These are phyloP conservation scores for Taphrina sp. DNA, from an alignment of 1,139 yeast species.

Conservation along the genomic window DNA sequence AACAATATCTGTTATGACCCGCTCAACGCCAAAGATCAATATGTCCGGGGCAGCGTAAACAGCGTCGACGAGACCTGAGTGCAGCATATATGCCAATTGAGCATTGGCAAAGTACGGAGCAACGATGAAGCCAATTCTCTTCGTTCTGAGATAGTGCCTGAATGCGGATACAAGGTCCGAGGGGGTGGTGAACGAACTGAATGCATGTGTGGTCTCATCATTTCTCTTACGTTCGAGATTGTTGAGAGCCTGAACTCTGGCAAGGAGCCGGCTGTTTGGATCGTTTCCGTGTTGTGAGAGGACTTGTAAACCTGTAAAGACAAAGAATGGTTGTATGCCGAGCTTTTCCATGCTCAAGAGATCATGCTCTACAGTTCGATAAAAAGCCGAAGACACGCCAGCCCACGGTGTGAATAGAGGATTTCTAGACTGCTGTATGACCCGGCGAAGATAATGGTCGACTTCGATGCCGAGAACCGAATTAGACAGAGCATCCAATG, in stretches of 20 bases:
- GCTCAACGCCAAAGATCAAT: conserved; percentile 65
- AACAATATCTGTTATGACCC: conserved; percentile 50
- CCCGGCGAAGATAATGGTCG: conserved; percentile 63
- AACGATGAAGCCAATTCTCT: conserved; percentile 63
- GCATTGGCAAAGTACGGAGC: conserved; percentile 83
- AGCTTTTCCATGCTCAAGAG: conserved; percentile 59
- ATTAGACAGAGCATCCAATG: conserved; percentile 11
- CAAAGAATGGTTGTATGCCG: conserved; percentile 72
- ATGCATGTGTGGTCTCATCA: conserved; percentile 43
- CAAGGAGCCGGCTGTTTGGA: conserved; percentile 32
- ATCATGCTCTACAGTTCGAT: conserved; percentile 60
- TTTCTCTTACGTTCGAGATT: conserved; percentile 43
- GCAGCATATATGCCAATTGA: conserved; percentile 70
- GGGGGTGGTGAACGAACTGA: conserved; percentile 3
- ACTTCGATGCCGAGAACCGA: conserved; percentile 70
- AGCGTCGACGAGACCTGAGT: conserved; percentile 54
- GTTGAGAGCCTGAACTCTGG: conserved; percentile 46
- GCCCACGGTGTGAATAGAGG: conserved; percentile 77
- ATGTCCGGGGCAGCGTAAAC: conserved; percentile 66
- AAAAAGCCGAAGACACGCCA: conserved; percentile 70
- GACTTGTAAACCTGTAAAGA: conserved; percentile 58
- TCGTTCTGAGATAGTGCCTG: conserved; percentile 48
- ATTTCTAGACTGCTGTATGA: conserved; percentile 64
- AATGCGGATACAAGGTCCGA: conserved; percentile 10
- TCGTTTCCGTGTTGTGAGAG: conserved; percentile 31